Conservation (phyloP, 805 yeast genomes). For the Nakazawaea peltata region DNA sequence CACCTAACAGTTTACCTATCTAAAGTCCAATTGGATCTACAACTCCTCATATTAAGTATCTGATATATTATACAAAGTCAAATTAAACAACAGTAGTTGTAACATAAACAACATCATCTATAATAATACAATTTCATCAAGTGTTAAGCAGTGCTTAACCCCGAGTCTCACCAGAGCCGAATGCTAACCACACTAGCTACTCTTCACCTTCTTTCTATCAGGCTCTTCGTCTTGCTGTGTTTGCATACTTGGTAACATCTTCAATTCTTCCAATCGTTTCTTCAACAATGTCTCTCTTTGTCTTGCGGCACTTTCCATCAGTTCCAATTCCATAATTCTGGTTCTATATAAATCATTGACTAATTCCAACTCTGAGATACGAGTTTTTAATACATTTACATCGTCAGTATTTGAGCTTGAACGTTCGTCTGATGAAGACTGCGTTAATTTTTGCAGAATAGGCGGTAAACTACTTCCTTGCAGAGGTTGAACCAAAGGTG, state of each 20-base stretch:
- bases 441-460: slow-evolving; percentile 6
- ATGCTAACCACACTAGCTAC: too few species aligned
- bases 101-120: too few species aligned
- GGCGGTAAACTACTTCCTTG: slow-evolving; percentile 1
- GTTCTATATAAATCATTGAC: slow-evolving; percentile 85
- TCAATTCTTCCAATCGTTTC: slow-evolving; percentile 38
- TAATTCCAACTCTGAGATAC: slow-evolving; percentile 81
- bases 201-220: slow-evolving; percentile 5
- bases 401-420: slow-evolving; percentile 10
- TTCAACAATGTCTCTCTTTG: slow-evolving; percentile 40
- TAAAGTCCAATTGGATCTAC: too few species aligned
- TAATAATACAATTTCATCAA: too few species aligned
- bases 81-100: too few species aligned
- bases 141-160: too few species aligned
- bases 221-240: background rate
- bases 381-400: slow-evolving; percentile 44
- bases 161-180: too few species aligned
- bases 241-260: slow-evolving; percentile 2
- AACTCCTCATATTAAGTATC: too few species aligned
- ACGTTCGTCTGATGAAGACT: background rate
- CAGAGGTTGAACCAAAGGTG: background rate
- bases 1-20: too few species aligned
- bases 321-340: slow-evolving; percentile 77
- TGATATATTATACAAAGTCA: too few species aligned
- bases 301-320: slow-evolving; percentile 48